phyloP scores from a whole-genome alignment of 2,329 filamentous ascomycete species.

The Nigrospora oryzae region DNA sequence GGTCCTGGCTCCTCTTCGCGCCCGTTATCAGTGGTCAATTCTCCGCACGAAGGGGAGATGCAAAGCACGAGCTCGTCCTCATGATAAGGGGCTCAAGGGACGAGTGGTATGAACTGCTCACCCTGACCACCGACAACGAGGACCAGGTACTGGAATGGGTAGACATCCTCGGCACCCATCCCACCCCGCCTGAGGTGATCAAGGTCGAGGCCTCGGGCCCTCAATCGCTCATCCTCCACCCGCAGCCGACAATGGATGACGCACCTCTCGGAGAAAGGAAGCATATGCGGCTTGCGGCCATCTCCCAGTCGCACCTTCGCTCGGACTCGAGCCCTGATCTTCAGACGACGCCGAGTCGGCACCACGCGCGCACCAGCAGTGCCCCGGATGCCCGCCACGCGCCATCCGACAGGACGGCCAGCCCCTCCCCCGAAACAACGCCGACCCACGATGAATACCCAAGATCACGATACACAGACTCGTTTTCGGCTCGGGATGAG shows the following conservation, averaged over 20 bases:
- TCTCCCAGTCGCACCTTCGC: conserved; percentile 11
- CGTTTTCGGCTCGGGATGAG: not conserved
- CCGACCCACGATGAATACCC: conserved; percentile 25
- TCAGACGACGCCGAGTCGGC: conserved; percentile 25
- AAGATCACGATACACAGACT: conserved; percentile 3
- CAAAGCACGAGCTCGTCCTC: conserved; percentile 63
- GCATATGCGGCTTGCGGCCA: conserved; percentile 7
- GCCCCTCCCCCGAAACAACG: conserved; percentile 25
- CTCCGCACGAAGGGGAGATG: conserved; percentile 71
- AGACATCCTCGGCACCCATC: conserved; percentile 56
- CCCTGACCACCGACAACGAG: conserved; percentile 67
- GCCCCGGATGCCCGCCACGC: conserved; percentile 18
- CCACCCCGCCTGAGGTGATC: conserved; percentile 36
- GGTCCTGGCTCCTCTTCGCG: conserved; percentile 81
- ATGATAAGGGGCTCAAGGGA: conserved; percentile 74
- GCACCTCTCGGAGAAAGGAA: conserved; percentile 30
- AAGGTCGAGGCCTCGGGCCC: conserved; percentile 19
- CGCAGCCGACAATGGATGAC: conserved; percentile 18
- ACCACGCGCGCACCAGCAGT: conserved; percentile 21
- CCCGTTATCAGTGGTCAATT: conserved; percentile 66
- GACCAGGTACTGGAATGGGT: conserved; percentile 81
- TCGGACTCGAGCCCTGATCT: conserved; percentile 9
- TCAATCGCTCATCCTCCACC: conserved; percentile 12
- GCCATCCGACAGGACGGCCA: conserved; percentile 9
- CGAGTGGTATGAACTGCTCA: conserved; percentile 79